A percentile compares a stretch with the other conserved stretches of the same genome.
Conservation (phyloP, 306 rosid species). For the Cotoneaster glaucophyllus region DNA sequence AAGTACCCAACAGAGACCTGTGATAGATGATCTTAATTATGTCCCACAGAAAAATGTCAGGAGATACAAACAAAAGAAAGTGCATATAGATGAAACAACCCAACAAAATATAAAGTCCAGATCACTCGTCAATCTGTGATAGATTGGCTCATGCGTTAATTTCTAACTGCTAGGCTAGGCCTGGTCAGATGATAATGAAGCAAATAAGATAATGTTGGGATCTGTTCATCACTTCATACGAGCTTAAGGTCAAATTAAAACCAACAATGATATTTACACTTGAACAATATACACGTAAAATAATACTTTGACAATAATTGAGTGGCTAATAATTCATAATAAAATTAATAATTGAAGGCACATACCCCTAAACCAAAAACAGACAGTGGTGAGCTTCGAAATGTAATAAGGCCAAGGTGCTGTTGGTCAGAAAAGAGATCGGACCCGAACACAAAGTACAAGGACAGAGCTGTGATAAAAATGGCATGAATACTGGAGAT, state of each 20-base stretch:
- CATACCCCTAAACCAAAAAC: slow-evolving; percentile 49
- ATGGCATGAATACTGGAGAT: slow-evolving; percentile 56
- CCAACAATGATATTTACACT: background rate
- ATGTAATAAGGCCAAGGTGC: slow-evolving; percentile 38
- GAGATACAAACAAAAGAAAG: background rate
- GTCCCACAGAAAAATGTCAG: background rate
- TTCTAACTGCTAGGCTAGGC: background rate
- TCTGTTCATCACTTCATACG: background rate
- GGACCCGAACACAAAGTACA: slow-evolving; percentile 57
- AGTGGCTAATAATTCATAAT: background rate
- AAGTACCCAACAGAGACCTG: slow-evolving; percentile 50
- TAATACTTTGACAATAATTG: background rate
- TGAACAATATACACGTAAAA: background rate
- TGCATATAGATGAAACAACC: background rate
- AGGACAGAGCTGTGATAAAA: slow-evolving; percentile 42
- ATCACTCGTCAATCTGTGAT: background rate
- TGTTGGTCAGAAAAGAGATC: slow-evolving; percentile 57
- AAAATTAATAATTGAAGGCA: background rate
- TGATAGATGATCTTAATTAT: background rate
- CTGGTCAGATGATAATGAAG: background rate
- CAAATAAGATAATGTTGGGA: background rate
- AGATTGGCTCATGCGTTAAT: background rate
- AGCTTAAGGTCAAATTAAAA: background rate
- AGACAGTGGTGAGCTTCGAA: slow-evolving; percentile 45
- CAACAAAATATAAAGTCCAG: background rate